Evolutionary conservation across 306 rosid species (phyloP).

Genomic region (Senna tora): DNA sequence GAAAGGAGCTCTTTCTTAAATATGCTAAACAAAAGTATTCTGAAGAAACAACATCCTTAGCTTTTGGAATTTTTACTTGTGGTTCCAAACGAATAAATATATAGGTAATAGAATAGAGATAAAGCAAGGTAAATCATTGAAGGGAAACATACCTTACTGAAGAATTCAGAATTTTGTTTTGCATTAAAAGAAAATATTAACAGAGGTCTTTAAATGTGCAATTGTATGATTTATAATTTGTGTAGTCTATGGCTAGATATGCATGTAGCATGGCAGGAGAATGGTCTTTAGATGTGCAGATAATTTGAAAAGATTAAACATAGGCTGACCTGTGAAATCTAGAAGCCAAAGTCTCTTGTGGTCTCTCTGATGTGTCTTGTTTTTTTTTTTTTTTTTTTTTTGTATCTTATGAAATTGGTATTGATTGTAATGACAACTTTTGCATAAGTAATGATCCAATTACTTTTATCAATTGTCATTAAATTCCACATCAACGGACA

Average conservation of each 20-base stretch:
- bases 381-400: too few relatives aligned
- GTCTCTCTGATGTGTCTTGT: not conserved
- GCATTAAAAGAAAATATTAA: not conserved
- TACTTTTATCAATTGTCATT: constrained; percentile 15
- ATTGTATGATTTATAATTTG: not conserved
- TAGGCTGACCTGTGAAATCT: not conserved
- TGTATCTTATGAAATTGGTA: constrained; percentile 13
- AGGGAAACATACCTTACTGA: not conserved
- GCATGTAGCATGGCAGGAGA: constrained; percentile 1
- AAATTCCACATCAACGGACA: constrained; percentile 2
- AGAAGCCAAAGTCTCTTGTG: constrained; percentile 19
- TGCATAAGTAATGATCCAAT: not conserved
- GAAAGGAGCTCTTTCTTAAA: not conserved
- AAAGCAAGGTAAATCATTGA: not conserved
- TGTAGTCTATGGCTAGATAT: not conserved
- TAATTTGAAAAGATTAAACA: not conserved
- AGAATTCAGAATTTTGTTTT: not conserved
- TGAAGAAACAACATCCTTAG: constrained; percentile 4
- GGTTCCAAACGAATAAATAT: not conserved
- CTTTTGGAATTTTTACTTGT: constrained; percentile 18
- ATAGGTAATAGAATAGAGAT: not conserved
- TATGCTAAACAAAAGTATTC: constrained; percentile 12
- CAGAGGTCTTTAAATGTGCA: too few relatives aligned
- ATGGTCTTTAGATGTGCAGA: not conserved
- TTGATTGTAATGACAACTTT: constrained; percentile 16